These are phyloP conservation scores for Hypoxylon sp. DNA, from an alignment of 2,329 filamentous ascomycete species.

Conservation along the genomic window DNA sequence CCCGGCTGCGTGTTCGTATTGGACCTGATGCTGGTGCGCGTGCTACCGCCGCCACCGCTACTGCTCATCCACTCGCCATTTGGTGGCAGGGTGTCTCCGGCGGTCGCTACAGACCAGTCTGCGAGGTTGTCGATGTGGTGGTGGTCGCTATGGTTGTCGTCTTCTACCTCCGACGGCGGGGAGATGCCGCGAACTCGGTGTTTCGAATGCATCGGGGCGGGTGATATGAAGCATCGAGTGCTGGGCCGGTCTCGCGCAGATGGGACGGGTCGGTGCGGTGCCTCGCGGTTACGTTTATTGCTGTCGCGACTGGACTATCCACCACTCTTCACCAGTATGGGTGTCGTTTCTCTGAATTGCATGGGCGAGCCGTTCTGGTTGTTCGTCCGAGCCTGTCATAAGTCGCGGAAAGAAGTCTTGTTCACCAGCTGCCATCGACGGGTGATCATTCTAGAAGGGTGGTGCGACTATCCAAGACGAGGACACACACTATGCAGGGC, in stretches of 20 bases:
- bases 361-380: conserved; percentile 7
- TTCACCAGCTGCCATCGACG: conserved; percentile 40
- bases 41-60: conserved; percentile 33
- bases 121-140: conserved; percentile 46
- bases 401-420: conserved; percentile 31
- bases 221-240: conserved; percentile 43
- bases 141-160: conserved; percentile 49
- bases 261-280: conserved; percentile 33
- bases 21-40: conserved; percentile 42
- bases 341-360: conserved; percentile 29
- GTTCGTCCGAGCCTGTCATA: conserved; percentile 31
- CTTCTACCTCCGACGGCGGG: conserved; percentile 56
- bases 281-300: conserved; percentile 30
- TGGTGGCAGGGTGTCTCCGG: conserved; percentile 41
- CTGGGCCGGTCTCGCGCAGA: conserved; percentile 34
- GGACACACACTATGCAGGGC: conserved; percentile 29
- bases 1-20: conserved; percentile 43
- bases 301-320: conserved; percentile 38
- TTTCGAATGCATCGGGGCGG: conserved; percentile 50
- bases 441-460: conserved; percentile 37
- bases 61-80: conserved; percentile 34
- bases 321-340: conserved; percentile 36
- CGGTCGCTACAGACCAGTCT: conserved; percentile 45
- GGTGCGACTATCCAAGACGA: conserved; percentile 23
- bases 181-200: conserved; percentile 55